Base-by-base conservation (phyloP, 2,329 filamentous ascomycete genomes). In the Aureobasidium subglaciale region DNA sequence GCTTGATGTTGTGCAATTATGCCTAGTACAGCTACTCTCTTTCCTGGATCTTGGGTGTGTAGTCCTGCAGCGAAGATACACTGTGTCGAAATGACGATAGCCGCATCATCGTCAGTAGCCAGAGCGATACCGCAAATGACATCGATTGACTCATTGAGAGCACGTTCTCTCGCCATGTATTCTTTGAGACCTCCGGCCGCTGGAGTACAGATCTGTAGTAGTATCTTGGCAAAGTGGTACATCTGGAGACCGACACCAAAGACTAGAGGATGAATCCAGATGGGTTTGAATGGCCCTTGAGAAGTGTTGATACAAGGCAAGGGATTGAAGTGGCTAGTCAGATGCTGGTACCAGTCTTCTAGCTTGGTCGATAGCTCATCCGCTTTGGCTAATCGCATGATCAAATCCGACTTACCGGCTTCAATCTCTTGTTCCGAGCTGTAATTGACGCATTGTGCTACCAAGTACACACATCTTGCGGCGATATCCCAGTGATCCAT, bases 371-470 rank as follows among this genome's bases (percentile, higher is more conserved):
- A 65, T 0, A 79, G 63, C 20, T 71, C 69, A 49, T 72, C 70
- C 0, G 73, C 76, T 45, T 73, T 70, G 7, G 73, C 70, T 30
- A 78, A 70, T 20, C 77, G 69, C 30, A 60, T 59, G 32, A 64
- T 61, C 16, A 72, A 63, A 49, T 66, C 68, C 37, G 71, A 61
- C 35, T 73, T 70, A 25, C 71, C 70, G 11, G 70, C 68, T 58
- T 74, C 70, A 5, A 63, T 64, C 52, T 74, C 73, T 45, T 78
- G 72, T 8, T 73, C 71, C 1, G 78, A 77, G 27, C 77, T 78
- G 62, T 79, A 83, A 58, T 82, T 80, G 2, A 83, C 74, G 5
- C 75, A 77, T 59, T 79, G 74, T 2, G 77, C 75, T 4, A 81
- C 70, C 0, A 83, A 70, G 59, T 77, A 83, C 0, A 80, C 69